Base-by-base conservation (phyloP, 768 basidiomycete genomes). In the Mrakia blollopis region DNA sequence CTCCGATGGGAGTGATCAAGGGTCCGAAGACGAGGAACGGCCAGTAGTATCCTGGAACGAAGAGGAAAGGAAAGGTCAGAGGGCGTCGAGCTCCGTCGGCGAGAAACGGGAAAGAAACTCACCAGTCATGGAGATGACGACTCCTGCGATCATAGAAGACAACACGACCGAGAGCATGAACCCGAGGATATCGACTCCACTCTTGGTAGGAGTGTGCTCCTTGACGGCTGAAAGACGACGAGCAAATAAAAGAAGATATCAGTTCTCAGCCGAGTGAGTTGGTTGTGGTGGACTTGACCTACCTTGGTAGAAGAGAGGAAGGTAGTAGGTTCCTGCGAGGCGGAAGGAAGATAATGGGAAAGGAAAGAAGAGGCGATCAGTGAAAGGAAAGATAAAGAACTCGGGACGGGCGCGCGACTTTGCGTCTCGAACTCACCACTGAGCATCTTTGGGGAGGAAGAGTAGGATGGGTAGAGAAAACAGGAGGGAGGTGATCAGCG, bases 111-210 rank as follows among this genome's bases (percentile, higher is more conserved):
- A 50, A 4, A 16, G 13, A 21, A 18, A 50, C 47, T 18, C 2
- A 50, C 47, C 47, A 47, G 80, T 81, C 39, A 67, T 79, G 32
- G 80, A 80, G 65, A 82, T 80, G 32, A 81, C 61, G 4, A 79
- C 82, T 44, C 85, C 84, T 1, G 82, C 80, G 50, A 83, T 74
- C 73, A 82, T 82, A 44, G 83, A 81, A 37, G 79, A 82, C 61
- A 84, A 50, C 78, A 83, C 80, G 60, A 84, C 80, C 18, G 80
- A 79, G 71, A 84, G 74, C 82, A 84, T 83, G 81, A 83, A 85
- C 1, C 84, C 82, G 23, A 86, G 80, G 75, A 86, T 85, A 79
- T 85, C 84, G 69, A 86, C 82, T 50, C 85, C 86, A 13, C 83
- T 82, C 75, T 84, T 81, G 52, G 83, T 83, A 2, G 85, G 83